These are phyloP conservation scores for Clavispora santaluciae DNA, from an alignment of 805 yeast species.

Conservation along the genomic window DNA sequence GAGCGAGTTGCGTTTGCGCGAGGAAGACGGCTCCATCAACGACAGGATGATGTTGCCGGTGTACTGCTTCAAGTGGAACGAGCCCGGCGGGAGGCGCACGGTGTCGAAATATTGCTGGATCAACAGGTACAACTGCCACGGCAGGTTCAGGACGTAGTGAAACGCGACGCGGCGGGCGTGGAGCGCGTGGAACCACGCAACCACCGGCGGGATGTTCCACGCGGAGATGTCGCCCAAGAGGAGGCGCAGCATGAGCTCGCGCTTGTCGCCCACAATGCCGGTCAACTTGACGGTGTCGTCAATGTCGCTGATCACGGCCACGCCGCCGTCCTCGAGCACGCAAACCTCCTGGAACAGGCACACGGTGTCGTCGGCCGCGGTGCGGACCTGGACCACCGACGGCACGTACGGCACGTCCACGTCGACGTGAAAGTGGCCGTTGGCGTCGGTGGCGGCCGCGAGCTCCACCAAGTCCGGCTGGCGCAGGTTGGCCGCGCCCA, in stretches of 20 bases:
- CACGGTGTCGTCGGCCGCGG: constrained; percentile 43
- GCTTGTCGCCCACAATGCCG: constrained; percentile 84
- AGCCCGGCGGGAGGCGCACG: constrained; percentile 67
- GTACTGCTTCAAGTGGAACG: constrained; percentile 84
- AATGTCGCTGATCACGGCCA: constrained; percentile 80
- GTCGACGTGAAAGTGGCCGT: constrained; percentile 60
- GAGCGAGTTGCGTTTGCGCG: constrained; percentile 68
- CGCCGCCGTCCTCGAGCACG: constrained; percentile 44
- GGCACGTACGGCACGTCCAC: constrained; percentile 60
- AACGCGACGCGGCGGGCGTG: constrained; percentile 47
- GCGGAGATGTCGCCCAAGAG: constrained; percentile 59
- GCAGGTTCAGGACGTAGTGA: constrained; percentile 94
- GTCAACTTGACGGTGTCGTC: constrained; percentile 93
- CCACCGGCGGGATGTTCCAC: constrained; percentile 73
- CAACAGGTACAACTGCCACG: constrained; percentile 77
- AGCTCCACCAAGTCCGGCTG: constrained; percentile 21
- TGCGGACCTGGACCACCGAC: constrained; percentile 47
- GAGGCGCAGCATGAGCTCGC: constrained; percentile 75
- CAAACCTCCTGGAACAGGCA: constrained; percentile 43
- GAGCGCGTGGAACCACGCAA: constrained; percentile 64
- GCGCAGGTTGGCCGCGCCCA: constrained; percentile 46
- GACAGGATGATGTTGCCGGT: constrained; percentile 77
- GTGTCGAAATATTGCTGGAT: constrained; percentile 52
- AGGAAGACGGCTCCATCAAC: constrained; percentile 80
- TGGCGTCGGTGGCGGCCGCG: constrained; percentile 50